Base-by-base conservation (phyloP, 345 rosid species). In the Turnera subulata region DNA sequence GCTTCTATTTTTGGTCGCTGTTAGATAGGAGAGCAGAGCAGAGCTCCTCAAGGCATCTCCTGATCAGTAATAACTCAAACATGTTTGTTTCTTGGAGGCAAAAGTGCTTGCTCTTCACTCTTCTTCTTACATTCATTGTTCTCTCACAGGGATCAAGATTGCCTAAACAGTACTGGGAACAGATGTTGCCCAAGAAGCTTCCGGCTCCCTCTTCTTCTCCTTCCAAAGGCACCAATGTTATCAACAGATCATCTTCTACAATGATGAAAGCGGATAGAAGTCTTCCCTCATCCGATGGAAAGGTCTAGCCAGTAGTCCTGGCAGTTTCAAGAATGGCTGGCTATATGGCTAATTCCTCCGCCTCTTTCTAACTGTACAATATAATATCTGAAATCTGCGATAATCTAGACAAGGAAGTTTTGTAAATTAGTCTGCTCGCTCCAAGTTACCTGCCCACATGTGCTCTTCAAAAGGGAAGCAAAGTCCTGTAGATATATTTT, bases 181-280 rank as follows among this genome's bases (percentile, higher is more conserved):
- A 92, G 70, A 92, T 86, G 95, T 64, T 92, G 63, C 96, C 98
- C 29, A 92, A 84, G 80, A 89, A 84, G 78, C 73, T 86, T 16
- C 95, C 93, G 0, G 13, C 78, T 49, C 87, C 87, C 61, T 71
- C 80, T 37, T 92, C 98, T 21, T 62, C 96, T 65, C 98, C 98
- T 40, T 92, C 98, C 1, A 86, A 73, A 68, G 95, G 96, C 49
- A 92, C 98, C 46, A 86, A 92, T 63, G 80, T 86, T 10, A 50
- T 84, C 33, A 57, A 70, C 33, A 72, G 61, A 53, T 84, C 85
- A 0, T 70, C 80, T 56, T 69, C 84, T 1, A 52, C 74, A 11
- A 62, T 75, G 19, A 43, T 66, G 19, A 72, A 67, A 63, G 46
- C 69, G 0, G 69, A 76, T 64, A 68, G 55, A 42, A 52, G 10